Conservation (phyloP, 306 rosid genomes). For the Lagenaria siceraria region DNA sequence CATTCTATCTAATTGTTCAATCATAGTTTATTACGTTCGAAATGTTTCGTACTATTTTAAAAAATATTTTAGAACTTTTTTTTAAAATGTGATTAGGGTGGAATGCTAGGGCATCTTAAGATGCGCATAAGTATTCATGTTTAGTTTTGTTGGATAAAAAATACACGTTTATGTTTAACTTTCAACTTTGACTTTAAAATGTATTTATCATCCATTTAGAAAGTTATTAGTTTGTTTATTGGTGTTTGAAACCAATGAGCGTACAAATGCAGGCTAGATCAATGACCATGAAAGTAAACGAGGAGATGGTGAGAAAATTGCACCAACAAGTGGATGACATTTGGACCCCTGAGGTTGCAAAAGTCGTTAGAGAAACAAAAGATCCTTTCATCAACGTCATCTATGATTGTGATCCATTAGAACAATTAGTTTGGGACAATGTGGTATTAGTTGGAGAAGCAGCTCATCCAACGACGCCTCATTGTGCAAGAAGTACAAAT, state of each 20-base stretch:
- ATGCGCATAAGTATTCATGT: no score
- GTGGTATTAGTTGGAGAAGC: conserved; percentile 82
- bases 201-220: no score
- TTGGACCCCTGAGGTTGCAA: conserved; percentile 65
- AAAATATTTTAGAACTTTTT: no score
- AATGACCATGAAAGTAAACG: conserved; percentile 47
- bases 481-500: conserved; percentile 64
- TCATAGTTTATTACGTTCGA: no score
- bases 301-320: conserved; percentile 51
- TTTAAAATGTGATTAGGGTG: no score
- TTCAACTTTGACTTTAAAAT: no score
- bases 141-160: no score
- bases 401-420: conserved; percentile 62
- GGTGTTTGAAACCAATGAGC: not conserved
- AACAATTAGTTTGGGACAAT: conserved; percentile 41
- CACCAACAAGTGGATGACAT: conserved; percentile 46
- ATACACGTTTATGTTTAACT: no score
- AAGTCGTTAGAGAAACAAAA: conserved; percentile 50
- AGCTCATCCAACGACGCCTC: conserved; percentile 92
- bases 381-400: conserved; percentile 70
- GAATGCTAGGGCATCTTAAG: no score
- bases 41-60: no score
- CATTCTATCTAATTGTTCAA: no score
- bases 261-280: conserved; percentile 39
- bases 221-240: no score